These are phyloP conservation scores for Aquilaria agallochum DNA, from an alignment of 441 rosid species.

Conservation along the genomic window DNA sequence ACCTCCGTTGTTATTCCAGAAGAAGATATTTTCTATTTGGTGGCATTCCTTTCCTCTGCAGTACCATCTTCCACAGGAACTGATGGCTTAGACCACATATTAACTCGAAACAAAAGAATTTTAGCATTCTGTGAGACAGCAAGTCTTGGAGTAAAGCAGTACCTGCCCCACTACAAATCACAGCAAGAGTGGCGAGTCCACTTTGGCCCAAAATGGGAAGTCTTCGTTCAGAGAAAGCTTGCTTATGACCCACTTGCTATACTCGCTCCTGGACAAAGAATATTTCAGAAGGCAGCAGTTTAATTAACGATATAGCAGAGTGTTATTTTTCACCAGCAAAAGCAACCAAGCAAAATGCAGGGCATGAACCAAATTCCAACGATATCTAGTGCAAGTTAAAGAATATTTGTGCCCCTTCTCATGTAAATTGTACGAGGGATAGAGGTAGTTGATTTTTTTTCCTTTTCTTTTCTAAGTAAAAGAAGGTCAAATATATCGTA, in stretches of 20 bases:
- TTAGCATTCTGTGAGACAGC: conserved; percentile 58
- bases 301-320: conserved; percentile 18
- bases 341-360: conserved; percentile 11
- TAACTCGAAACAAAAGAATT: conserved; percentile 64
- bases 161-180: conserved; percentile 79
- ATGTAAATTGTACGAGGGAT: conserved; percentile 24
- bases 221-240: conserved; percentile 65
- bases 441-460: conserved; percentile 19
- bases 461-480: background rate
- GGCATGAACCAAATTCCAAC: conserved; percentile 16
- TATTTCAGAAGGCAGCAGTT: conserved; percentile 59
- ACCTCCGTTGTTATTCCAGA: conserved; percentile 82
- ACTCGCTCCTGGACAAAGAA: conserved; percentile 93
- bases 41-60: conserved; percentile 92
- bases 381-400: conserved; percentile 21
- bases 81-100: conserved; percentile 65
- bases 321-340: background rate
- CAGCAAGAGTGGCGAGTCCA: conserved; percentile 83
- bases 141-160: conserved; percentile 73
- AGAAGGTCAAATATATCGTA: conserved; percentile 15
- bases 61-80: conserved; percentile 67
- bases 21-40: conserved; percentile 86
- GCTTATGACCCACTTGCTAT: conserved; percentile 81
- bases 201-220: conserved; percentile 77
- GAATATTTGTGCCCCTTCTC: conserved; percentile 17